phyloP scores from a whole-genome alignment of 163 green algal species.

The Chlamydomonas reinhardtii region DNA sequence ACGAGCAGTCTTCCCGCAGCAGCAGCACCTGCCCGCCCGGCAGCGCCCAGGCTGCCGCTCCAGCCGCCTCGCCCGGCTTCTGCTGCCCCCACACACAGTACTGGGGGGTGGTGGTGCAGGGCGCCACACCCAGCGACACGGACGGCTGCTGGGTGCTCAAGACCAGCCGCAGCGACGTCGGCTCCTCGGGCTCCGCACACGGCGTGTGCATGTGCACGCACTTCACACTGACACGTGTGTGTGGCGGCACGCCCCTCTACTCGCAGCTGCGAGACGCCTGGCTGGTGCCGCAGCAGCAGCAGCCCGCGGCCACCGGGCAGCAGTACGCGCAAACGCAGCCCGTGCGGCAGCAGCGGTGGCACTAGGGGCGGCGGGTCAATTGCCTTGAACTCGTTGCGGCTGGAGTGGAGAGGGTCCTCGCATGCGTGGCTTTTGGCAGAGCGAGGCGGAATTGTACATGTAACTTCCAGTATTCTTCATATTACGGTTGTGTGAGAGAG shows the following conservation, averaged over 20 bases:
- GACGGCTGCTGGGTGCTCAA: conserved; percentile 51
- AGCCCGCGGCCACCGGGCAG: too few species aligned
- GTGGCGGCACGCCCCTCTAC: conserved; percentile 11
- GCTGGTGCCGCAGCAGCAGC: conserved; percentile 1
- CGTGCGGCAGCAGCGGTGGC: too few species aligned
- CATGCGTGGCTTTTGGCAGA: too few species aligned
- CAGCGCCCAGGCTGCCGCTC: background rate
- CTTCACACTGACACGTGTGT: conserved; percentile 35
- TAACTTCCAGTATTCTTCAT: too few species aligned
- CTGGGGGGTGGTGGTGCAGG: conserved; percentile 22
- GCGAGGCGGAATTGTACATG: too few species aligned
- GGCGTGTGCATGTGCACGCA: conserved; percentile 28
- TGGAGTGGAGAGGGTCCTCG: too few species aligned
- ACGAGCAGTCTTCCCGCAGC: background rate
- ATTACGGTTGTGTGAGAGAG: too few species aligned
- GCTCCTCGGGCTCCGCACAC: background rate
- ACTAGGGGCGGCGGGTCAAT: too few species aligned
- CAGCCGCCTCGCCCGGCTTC: too few species aligned
- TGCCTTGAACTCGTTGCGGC: too few species aligned
- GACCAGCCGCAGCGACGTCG: background rate
- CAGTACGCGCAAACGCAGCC: too few species aligned
- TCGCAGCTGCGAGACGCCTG: conserved; percentile 39
- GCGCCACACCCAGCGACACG: background rate
- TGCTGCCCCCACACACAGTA: background rate
- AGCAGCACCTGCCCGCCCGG: background rate